These are phyloP conservation scores for Penicillium concentricum DNA, from an alignment of 2,329 filamentous ascomycete species.

Conservation along the genomic window DNA sequence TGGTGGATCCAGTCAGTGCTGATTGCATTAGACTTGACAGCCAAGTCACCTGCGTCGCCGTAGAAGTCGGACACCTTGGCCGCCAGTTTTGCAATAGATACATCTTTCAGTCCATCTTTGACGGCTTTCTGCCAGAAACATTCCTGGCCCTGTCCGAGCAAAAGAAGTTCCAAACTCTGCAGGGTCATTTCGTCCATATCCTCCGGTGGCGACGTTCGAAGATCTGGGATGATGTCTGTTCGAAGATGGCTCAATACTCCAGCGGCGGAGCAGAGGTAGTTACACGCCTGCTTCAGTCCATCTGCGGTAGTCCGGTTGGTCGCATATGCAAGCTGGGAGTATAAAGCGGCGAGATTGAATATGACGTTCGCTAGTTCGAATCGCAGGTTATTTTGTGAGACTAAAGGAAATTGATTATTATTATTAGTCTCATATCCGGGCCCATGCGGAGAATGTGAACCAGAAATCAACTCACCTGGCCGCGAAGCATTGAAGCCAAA, in stretches of 20 bases:
- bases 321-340: constrained; percentile 84
- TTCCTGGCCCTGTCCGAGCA: constrained; percentile 91
- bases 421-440: neutral
- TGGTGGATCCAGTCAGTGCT: constrained; percentile 97
- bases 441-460: neutral
- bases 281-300: constrained; percentile 82
- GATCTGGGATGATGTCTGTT: constrained; percentile 72
- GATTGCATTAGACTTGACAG: constrained; percentile 83
- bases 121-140: constrained; percentile 98
- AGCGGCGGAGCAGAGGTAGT: constrained; percentile 84
- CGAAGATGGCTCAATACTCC: constrained; percentile 80
- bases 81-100: constrained; percentile 85
- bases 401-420: constrained; percentile 24
- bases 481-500: constrained; percentile 83
- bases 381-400: constrained; percentile 64
- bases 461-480: constrained; percentile 47
- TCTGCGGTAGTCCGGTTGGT: constrained; percentile 76
- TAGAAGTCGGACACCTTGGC: constrained; percentile 91
- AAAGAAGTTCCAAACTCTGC: constrained; percentile 76
- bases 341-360: constrained; percentile 90
- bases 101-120: constrained; percentile 89
- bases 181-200: constrained; percentile 92
- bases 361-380: constrained; percentile 90
- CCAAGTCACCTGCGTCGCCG: constrained; percentile 76
- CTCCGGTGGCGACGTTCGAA: constrained; percentile 81